Evolutionary conservation across 805 yeast species (phyloP), one percentile per base, ranked within the genome.

Genomic region (Teunomyces cretensis): DNA sequence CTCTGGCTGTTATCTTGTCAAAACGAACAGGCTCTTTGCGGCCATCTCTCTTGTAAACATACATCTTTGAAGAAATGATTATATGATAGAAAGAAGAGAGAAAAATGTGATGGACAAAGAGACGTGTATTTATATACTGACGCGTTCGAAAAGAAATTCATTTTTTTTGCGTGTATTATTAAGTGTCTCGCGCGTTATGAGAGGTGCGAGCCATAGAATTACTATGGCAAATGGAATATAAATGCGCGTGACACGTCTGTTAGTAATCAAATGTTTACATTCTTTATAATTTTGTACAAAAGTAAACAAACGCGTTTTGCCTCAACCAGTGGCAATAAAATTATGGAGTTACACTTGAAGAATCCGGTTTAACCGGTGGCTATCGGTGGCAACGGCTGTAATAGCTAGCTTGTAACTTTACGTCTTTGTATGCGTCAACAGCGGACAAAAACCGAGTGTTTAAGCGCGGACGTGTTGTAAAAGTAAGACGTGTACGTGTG

Each of bases 11-110:
- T 77, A 94, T 92, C 70, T 92, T 91, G 69, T 91, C 97, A 68
- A 91, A 91, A 65, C 91, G 86, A 48, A 91, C 97, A 32, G 92
- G 94, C 73, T 90, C 97, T 68, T 84, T 82, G 67, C 85, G 92
- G 56, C 97, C 97, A 73, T 89, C 96, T 81, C 96, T 84, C 67
- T 89, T 89, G 63, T 75, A 78, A 58, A 90, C 96, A 68, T 80
- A 88, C 96, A 89, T 88, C 39, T 43, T 54, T 19, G 9, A 16
- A 24, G 9, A 30, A 33, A 22, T 14, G 15, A n/a, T 16, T 19
- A 13, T 19, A 27, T 35, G 40, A 24, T 13, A 17, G 26, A 17
- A 43, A 30, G 30, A 24, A 22, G 36, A 37, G 16, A 16, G 39
- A 31, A 14, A 14, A 17, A 11, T 16, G 16, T n/a, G 37, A 26